A percentile compares a stretch with the other conserved stretches of the same genome.
Evolutionary conservation across 768 basidiomycete genomes (phyloP).

Genomic region (Suillus weaverae): DNA sequence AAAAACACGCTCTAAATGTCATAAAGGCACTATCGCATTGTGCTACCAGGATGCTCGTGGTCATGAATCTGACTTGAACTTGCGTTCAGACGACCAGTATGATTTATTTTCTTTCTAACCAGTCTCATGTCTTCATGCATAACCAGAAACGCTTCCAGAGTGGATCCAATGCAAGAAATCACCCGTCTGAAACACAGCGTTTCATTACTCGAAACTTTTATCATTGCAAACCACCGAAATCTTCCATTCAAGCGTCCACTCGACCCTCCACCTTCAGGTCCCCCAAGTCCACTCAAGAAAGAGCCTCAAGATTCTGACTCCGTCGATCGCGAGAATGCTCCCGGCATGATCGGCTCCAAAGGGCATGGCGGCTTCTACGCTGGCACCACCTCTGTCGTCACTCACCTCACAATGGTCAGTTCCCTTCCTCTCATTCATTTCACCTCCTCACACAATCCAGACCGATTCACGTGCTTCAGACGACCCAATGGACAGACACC

Average conservation of each 20-base stretch:
- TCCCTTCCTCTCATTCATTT: constrained; percentile 14
- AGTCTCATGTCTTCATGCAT: constrained; percentile 9
- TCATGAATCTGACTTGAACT: constrained; percentile 53
- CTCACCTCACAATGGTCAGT: constrained; percentile 62
- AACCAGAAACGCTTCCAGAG: constrained; percentile 31
- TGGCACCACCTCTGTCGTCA: constrained; percentile 76
- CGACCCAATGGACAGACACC: constrained; percentile 47
- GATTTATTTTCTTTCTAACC: neutral
- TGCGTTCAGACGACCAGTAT: constrained; percentile 57
- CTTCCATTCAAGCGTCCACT: constrained; percentile 28
- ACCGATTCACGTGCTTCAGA: constrained; percentile 48
- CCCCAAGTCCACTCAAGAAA: constrained; percentile 49
- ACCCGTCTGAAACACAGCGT: constrained; percentile 42
- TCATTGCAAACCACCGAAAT: constrained; percentile 33
- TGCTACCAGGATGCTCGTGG: constrained; percentile 79
- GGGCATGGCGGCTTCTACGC: constrained; percentile 70
- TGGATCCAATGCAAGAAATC: constrained; percentile 42
- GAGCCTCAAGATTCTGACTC: constrained; percentile 50
- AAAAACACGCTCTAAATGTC: constrained; percentile 16
- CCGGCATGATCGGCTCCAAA: constrained; percentile 68
- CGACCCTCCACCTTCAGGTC: constrained; percentile 31
- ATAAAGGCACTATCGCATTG: constrained; percentile 69
- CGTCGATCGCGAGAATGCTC: constrained; percentile 47
- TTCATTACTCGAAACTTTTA: constrained; percentile 38
- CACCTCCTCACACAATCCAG: constrained; percentile 29